Evolutionary conservation across 495 filamentous ascomycete species (phyloP).

Genomic region (Darksidea phi): DNA sequence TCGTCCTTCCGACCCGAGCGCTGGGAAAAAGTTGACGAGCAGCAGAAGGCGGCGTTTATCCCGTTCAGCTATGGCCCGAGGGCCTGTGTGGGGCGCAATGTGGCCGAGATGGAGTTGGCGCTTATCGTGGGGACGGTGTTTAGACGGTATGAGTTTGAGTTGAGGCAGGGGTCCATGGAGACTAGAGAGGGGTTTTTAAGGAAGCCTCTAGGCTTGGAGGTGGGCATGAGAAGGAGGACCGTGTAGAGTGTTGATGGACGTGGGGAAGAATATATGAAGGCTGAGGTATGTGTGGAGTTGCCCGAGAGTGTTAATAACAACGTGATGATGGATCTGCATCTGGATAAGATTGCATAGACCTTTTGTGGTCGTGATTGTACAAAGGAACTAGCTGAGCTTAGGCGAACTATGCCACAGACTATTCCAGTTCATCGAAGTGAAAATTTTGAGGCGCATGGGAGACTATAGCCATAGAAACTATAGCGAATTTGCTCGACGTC

Average conservation of each 20-base stretch:
- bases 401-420: no score
- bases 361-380: no score
- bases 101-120: slow-evolving; percentile 91
- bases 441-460: no score
- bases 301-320: no score
- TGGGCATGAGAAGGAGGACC: slow-evolving; percentile 62
- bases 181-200: slow-evolving; percentile 86
- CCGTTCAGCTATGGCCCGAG: slow-evolving; percentile 82
- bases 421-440: no score
- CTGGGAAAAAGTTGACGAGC: slow-evolving; percentile 56
- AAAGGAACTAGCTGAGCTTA: no score
- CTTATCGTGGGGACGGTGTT: slow-evolving; percentile 77
- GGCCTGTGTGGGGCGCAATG: slow-evolving; percentile 79
- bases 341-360: no score
- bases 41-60: slow-evolving; percentile 60
- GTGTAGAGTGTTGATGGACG: neutral
- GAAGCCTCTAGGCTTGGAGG: slow-evolving; percentile 74
- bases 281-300: no score
- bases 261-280: no score
- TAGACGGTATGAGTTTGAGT: slow-evolving; percentile 69
- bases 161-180: slow-evolving; percentile 70
- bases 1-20: slow-evolving; percentile 76
- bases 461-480: no score
- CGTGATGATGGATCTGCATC: no score
- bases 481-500: no score